phyloP scores from a whole-genome alignment of 495 filamentous ascomycete genomes.

The Mycothermus thermophilus region DNA sequence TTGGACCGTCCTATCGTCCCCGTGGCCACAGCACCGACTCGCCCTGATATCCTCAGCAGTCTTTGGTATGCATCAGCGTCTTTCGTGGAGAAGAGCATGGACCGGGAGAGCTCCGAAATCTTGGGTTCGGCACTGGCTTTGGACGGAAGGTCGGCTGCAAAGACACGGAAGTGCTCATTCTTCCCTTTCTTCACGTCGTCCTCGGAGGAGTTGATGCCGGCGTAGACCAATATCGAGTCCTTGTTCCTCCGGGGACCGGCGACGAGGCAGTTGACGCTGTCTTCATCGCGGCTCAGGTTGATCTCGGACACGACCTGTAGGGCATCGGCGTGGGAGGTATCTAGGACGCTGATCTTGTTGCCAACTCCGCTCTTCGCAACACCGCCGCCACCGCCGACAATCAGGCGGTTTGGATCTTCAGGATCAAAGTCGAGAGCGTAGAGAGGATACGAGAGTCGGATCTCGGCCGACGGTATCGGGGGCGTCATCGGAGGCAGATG shows the following conservation, averaged over 20 bases:
- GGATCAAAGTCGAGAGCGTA: slow-evolving; percentile 84
- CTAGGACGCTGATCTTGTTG: slow-evolving; percentile 75
- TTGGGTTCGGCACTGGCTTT: slow-evolving; percentile 30
- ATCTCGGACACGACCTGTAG: slow-evolving; percentile 56
- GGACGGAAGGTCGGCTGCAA: slow-evolving; percentile 42
- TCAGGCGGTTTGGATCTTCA: slow-evolving; percentile 53
- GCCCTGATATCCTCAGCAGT: slow-evolving; percentile 53
- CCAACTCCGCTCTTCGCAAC: slow-evolving; percentile 71
- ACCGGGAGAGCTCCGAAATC: slow-evolving; percentile 41
- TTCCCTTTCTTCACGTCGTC: slow-evolving; percentile 55
- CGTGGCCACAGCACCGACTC: slow-evolving; percentile 61
- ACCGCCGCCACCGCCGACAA: slow-evolving; percentile 88
- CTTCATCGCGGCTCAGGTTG: slow-evolving; percentile 74
- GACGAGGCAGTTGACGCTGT: slow-evolving; percentile 76
- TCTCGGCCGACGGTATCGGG: slow-evolving; percentile 13
- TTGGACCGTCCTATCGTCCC: slow-evolving; percentile 43
- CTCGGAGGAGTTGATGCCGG: slow-evolving; percentile 76
- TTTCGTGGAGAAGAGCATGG: slow-evolving; percentile 47
- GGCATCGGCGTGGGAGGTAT: slow-evolving; percentile 45
- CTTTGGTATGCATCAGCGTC: slow-evolving; percentile 65
- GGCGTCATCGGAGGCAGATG: slow-evolving; percentile 14
- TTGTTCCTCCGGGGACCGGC: slow-evolving; percentile 44
- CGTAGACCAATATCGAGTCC: slow-evolving; percentile 48
- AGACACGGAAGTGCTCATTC: slow-evolving; percentile 82
- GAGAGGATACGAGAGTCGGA: slow-evolving; percentile 62